Evolutionary conservation across 1,284 basidiomycete species (phyloP), one percentile per base, ranked within the genome.

Genomic region (Ustilago trichophora): DNA sequence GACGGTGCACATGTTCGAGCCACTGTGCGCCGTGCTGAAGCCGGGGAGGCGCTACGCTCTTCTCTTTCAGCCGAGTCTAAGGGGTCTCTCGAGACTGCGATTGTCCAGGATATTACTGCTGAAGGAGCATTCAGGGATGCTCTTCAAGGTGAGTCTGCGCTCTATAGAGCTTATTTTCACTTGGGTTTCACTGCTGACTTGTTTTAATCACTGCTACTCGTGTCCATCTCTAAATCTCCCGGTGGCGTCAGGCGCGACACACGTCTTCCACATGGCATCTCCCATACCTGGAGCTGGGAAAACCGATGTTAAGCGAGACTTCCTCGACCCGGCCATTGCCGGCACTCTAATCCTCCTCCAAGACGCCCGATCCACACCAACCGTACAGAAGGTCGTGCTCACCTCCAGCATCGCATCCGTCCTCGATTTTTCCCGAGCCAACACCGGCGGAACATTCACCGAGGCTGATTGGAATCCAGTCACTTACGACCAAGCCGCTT

Each of bases 191-290:
- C n/a, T n/a, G n/a, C n/a, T n/a, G n/a, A n/a, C n/a, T n/a, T n/a
- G n/a, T n/a, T n/a, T n/a, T n/a, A n/a, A n/a, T n/a, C n/a, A n/a
- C n/a, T n/a, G n/a, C n/a, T n/a, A n/a, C n/a, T n/a, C n/a, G n/a
- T n/a, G n/a, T n/a, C n/a, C n/a, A n/a, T n/a, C n/a, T n/a, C n/a
- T 16, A 16, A 19, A 16, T 13, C 35, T 36, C 35, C 7, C 19
- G 27, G 27, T 13, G 27, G 27, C 13, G 27, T 7, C 13, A 29
- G 27, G 27, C 7, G 37, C 36, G 6, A 51, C 49, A 10, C 49
- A 51, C 16, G 49, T 51, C 38, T 51, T 51, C 40, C 49, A 51
- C 40, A 51, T 34, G 38, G 49, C 49, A 6, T 51, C 49, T 27
- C 49, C 49, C n/a, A 12, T 51, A 13, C 49, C 49, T 3, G 49